Evolutionary conservation across 805 yeast species (phyloP).

Genomic region (Wickerhamiella spandovensis): DNA sequence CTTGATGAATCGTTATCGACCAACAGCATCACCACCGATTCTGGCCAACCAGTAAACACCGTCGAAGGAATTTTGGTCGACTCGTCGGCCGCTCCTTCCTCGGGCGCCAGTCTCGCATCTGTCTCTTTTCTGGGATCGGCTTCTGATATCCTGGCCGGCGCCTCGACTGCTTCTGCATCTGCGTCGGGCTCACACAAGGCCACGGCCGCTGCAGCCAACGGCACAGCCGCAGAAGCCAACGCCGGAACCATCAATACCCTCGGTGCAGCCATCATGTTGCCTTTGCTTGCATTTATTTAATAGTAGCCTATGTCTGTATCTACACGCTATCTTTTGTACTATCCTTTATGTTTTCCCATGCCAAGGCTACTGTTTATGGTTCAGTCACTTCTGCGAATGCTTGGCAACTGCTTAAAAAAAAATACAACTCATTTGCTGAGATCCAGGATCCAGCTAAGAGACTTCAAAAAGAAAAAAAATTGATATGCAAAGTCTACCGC

Average conservation of each 20-base stretch:
- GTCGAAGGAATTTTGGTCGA: neutral
- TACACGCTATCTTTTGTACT: no score
- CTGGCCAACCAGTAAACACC: neutral
- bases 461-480: no score
- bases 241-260: neutral
- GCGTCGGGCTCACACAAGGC: neutral
- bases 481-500: no score
- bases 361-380: no score
- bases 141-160: neutral
- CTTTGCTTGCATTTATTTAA: neutral
- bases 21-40: neutral
- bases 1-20: neutral
- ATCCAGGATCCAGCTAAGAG: no score
- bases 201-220: neutral
- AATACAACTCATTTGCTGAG: no score
- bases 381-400: no score
- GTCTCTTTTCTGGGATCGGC: neutral
- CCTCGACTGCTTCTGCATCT: neutral
- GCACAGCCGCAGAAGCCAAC: neutral
- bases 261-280: neutral
- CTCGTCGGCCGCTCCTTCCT: neutral
- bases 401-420: no score
- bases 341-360: no score
- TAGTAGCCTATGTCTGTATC: no score
- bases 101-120: neutral